phyloP scores from a whole-genome alignment of 768 basidiomycete genomes.

The Agrocybe chaxingu region DNA sequence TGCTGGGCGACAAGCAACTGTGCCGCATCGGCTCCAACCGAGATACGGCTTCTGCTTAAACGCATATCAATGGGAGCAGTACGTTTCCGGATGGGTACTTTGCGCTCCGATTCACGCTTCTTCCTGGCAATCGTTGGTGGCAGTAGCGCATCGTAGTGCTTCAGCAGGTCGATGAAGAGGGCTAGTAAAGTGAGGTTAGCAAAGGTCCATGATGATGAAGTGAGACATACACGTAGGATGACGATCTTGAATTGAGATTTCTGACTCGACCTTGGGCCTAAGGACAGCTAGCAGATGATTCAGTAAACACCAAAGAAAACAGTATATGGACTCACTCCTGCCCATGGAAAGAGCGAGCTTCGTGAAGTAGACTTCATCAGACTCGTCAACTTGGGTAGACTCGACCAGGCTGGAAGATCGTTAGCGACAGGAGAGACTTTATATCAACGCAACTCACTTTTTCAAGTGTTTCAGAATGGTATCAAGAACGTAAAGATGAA shows the following conservation, averaged over 20 bases:
- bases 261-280: slow-evolving; percentile 77
- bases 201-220: neutral
- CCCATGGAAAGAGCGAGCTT: slow-evolving; percentile 89
- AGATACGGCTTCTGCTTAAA: slow-evolving; percentile 73
- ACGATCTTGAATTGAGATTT: slow-evolving; percentile 88
- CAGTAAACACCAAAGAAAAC: slow-evolving; percentile 4
- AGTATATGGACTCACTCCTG: slow-evolving; percentile 54
- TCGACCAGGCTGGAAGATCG: slow-evolving; percentile 55
- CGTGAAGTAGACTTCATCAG: slow-evolving; percentile 75
- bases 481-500: slow-evolving; percentile 81
- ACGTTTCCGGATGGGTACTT: slow-evolving; percentile 78
- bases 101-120: slow-evolving; percentile 84
- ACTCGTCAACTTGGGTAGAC: slow-evolving; percentile 65
- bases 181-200: slow-evolving; percentile 36
- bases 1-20: slow-evolving; percentile 73
- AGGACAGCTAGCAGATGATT: slow-evolving; percentile 58
- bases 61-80: slow-evolving; percentile 89
- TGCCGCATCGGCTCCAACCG: slow-evolving; percentile 64
- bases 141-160: slow-evolving; percentile 68
- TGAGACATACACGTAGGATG: slow-evolving; percentile 66
- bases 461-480: slow-evolving; percentile 74
- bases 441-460: slow-evolving; percentile 39
- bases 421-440: slow-evolving; percentile 1
- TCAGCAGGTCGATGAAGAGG: slow-evolving; percentile 82
- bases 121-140: slow-evolving; percentile 83